These are phyloP conservation scores for Ophiostoma montium DNA, from an alignment of 2,329 filamentous ascomycete genomes.

Conservation along the genomic window DNA sequence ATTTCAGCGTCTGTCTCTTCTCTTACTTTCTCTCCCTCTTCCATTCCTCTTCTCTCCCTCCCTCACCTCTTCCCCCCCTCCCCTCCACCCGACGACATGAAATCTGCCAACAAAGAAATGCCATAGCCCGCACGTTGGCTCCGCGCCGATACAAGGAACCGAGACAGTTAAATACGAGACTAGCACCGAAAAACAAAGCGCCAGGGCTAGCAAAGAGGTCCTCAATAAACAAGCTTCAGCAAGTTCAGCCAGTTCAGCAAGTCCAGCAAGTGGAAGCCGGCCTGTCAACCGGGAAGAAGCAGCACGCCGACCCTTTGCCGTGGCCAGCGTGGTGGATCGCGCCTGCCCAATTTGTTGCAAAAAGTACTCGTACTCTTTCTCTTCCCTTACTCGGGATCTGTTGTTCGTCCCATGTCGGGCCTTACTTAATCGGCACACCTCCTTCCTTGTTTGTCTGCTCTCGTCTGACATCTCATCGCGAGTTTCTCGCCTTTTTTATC, in stretches of 20 bases:
- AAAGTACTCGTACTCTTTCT: not conserved
- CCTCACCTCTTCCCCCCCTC: not conserved
- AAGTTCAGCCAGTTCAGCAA: too few relatives aligned
- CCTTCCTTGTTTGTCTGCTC: not conserved
- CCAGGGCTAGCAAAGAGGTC: too few relatives aligned
- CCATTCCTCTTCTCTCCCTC: not conserved
- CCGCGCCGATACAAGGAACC: not conserved
- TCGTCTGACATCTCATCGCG: not conserved
- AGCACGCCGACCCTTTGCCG: not conserved
- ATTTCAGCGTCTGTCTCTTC: too few relatives aligned
- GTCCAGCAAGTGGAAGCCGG: too few relatives aligned
- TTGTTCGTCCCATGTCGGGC: too few relatives aligned
- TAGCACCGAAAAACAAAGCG: not conserved
- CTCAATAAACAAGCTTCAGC: not conserved
- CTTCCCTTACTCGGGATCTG: not conserved
- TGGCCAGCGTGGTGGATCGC: not conserved
- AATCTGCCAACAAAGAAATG: conserved; percentile 1
- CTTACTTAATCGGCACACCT: not conserved
- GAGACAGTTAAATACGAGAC: not conserved
- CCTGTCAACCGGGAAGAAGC: too few relatives aligned
- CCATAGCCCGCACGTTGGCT: not conserved
- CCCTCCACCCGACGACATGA: not conserved
- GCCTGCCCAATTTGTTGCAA: too few relatives aligned
- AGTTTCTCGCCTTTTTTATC: not conserved
- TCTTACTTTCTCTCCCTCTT: not conserved